Percentiles rank a stretch among this genome's conserved stretches.
phyloP scores from a whole-genome alignment of 1,284 basidiomycete genomes.

The Trametes pubescens region DNA sequence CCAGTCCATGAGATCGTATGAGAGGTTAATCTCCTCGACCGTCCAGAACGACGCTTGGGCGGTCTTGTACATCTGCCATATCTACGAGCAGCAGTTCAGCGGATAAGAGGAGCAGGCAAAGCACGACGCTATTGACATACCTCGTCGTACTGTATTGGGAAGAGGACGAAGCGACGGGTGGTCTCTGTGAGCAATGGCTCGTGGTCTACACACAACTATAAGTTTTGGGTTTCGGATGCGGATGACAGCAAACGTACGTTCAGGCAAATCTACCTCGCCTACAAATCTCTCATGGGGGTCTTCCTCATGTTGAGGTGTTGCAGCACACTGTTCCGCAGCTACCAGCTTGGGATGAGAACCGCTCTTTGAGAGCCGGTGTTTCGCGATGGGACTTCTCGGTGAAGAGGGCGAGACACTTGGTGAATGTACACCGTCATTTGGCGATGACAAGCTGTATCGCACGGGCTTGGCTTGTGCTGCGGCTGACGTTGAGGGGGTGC shows the following conservation, averaged over 20 bases:
- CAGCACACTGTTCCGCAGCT: conserved; percentile 6
- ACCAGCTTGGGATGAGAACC: neutral
- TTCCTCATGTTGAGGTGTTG: conserved; percentile 26
- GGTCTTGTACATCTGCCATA: conserved; percentile 98
- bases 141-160: conserved; percentile 95
- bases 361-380: conserved; percentile 16
- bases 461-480: neutral
- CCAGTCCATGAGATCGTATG: conserved; percentile 94
- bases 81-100: conserved; percentile 54
- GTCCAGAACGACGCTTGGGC: conserved; percentile 96
- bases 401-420: conserved; percentile 18
- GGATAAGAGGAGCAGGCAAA: too few relatives aligned
- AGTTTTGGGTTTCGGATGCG: conserved; percentile 17
- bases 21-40: conserved; percentile 97
- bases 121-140: conserved; percentile 46
- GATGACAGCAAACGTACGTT: conserved; percentile 56
- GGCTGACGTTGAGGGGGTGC: neutral
- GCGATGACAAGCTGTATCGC: conserved; percentile 5
- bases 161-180: conserved; percentile 86
- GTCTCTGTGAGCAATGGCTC: conserved; percentile 88
- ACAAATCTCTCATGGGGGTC: conserved; percentile 55
- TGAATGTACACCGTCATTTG: neutral
- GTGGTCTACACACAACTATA: conserved; percentile 54
- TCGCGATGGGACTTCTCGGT: conserved; percentile 25
- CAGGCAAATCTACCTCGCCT: conserved; percentile 70